Evolutionary conservation across 805 yeast genomes (phyloP), one percentile per base, ranked within the genome.

Genomic region (Candida boleticola): DNA sequence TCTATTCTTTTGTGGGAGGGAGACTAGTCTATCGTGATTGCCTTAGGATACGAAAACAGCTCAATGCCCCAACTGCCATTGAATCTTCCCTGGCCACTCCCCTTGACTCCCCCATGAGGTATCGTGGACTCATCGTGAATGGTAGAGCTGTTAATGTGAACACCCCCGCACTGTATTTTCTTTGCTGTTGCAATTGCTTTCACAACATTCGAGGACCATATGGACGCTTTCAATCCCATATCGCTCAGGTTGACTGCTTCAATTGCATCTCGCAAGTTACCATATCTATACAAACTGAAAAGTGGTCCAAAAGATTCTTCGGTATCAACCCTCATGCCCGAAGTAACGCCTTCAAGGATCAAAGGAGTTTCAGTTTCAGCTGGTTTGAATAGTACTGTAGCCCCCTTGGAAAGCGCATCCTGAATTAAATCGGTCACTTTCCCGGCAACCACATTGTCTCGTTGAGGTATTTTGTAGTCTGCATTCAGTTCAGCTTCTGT

Each of bases 51-150:
- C 5, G 60, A 45, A 45, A 73, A 74, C 45, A 66, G 72, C 27
- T 66, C 64, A 21, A 73, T 49, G 0, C 78, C 78, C 77, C 77
- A 73, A 9, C 37, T 41, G 48, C 61, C 43, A 63, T 73, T 47
- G 58, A 63, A 55, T 55, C 71, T 33, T 39, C 72, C 67, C 54
- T 64, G 42, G 42, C 75, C 56, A 55, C 66, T 44, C 54, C 57
- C 46, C 57, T 72, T 62, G 42, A 74, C 43, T 14, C 77, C 78
- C 1, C 79, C 78, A 47, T 73, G 78, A 0, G 78, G 78, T 7
- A 58, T 41, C 5, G 63, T 55, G 16, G 67, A 49, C 43, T 65
- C 71, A 40, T 66, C 71, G 41, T 52, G 60, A 3, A 68, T 40
- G 2, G 68, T 63, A 5, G 63, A 46, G 11, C 55, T 43, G 46